Conservation (phyloP, 2,329 filamentous ascomycete species). For the Myriosclerotinia curreyana region DNA sequence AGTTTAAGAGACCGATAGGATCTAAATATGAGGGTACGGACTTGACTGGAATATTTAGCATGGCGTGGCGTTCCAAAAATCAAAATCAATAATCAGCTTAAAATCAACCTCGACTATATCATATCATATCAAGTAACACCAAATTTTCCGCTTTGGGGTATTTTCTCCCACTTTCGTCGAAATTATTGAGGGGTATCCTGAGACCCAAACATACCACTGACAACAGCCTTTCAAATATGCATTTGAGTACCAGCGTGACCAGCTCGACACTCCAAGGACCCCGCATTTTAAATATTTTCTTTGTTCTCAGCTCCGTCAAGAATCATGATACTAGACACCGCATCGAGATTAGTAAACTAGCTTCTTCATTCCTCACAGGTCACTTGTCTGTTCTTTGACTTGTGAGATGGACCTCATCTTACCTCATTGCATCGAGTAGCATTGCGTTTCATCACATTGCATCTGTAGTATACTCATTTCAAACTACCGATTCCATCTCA, state of each 20-base stretch:
- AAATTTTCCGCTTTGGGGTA: background rate
- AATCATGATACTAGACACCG: background rate
- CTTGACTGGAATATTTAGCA: background rate
- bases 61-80: background rate
- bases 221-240: background rate
- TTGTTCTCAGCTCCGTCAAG: background rate
- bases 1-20: background rate
- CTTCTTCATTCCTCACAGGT: background rate
- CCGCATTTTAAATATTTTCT: background rate
- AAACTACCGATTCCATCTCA: background rate
- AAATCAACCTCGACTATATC: background rate
- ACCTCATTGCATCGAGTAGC: too few relatives aligned
- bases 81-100: too few relatives aligned
- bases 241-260: too few relatives aligned
- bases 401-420: background rate
- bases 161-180: background rate
- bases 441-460: too few relatives aligned
- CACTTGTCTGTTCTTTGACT: background rate
- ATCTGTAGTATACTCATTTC: too few relatives aligned
- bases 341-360: background rate
- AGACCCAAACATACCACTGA: background rate
- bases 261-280: background rate
- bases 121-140: background rate
- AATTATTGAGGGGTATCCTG: too few relatives aligned
- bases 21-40: too few relatives aligned